Evolutionary conservation across 768 basidiomycete species (phyloP).

Genomic region (Amanita fuliginea): DNA sequence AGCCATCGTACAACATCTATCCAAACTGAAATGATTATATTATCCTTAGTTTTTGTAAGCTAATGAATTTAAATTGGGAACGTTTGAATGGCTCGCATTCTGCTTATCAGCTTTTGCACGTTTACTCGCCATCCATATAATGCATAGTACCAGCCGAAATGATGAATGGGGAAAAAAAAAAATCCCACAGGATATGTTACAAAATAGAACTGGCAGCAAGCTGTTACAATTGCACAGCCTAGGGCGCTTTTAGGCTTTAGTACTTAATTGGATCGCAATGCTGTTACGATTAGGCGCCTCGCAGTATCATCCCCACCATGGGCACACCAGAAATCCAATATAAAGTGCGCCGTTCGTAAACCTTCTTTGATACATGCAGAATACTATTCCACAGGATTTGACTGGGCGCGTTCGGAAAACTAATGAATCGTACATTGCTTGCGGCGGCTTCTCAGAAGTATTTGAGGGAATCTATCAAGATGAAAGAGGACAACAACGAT

Average conservation of each 20-base stretch:
- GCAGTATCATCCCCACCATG: conserved; percentile 26
- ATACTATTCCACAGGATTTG: conserved; percentile 30
- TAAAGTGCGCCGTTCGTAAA: conserved; percentile 18
- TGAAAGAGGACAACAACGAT: conserved; percentile 25
- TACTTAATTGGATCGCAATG: too few species aligned
- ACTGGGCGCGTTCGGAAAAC: conserved; percentile 41
- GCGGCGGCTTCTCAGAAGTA: conserved; percentile 50
- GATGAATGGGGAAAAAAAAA: too few species aligned
- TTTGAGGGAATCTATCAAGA: conserved; percentile 50
- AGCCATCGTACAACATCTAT: neutral
- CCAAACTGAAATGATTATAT: neutral
- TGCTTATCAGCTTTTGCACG: too few species aligned
- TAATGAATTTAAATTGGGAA: too few species aligned
- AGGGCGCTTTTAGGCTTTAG: too few species aligned
- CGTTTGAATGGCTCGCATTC: too few species aligned
- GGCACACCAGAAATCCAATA: conserved; percentile 45
- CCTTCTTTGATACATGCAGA: conserved; percentile 17
- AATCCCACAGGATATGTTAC: too few species aligned
- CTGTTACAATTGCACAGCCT: too few species aligned
- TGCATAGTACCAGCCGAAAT: too few species aligned
- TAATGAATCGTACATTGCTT: conserved; percentile 35
- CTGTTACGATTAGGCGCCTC: conserved; percentile 14
- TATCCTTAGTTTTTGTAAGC: too few species aligned
- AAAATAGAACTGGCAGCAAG: too few species aligned
- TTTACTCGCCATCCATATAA: too few species aligned